Evolutionary conservation across 805 yeast genomes (phyloP), one percentile per base, ranked within the genome.

Genomic region (Nakazawaea ambrosiae): DNA sequence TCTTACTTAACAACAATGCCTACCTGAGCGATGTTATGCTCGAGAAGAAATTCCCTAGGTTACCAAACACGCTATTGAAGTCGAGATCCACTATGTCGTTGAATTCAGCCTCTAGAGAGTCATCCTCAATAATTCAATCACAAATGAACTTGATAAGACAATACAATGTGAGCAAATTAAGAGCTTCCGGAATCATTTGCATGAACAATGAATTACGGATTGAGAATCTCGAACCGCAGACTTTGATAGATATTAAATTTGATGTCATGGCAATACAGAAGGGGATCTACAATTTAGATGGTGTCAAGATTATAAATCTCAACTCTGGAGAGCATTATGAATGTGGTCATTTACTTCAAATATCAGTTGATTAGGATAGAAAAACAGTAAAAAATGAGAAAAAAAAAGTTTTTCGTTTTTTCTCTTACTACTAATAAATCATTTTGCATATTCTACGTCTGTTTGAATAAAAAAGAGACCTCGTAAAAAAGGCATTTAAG

Each of bases 331-430:
- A 82, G 40, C 70, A 75, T 2, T 66, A 78, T 44, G 88, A 78
- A 43, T 79, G 84, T 51, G 88, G 87, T 1, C 70, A 74, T 41
- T 58, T 83, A 37, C 62, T 84, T 26, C 88, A 82, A 48, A 82
- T 84, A 2, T 68, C 78, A 39, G 86, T 83, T 8, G 20, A 22
- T 14, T 31, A 31, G n/a, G 14, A n/a, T n/a, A n/a, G n/a, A n/a
- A n/a, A n/a, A n/a, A n/a, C n/a, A n/a, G n/a, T 23, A 9, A 9
- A 23, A 23, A 23, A 8, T 23, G 11, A 12, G 11, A 23, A 9
- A 8, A 23, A 9, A 23, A 8, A 12, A 12, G 12, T 8, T 23
- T 23, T 8, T 23, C 26, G 26, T 12, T 23, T 9, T 11, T 27
- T 27, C 29, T n/a, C n/a, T n/a, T n/a, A n/a, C n/a, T n/a, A 23